Percentiles rank a stretch among this genome's conserved stretches.
phyloP scores from a whole-genome alignment of 148 eudicot genomes.

The Vaccinium macrocarpon region DNA sequence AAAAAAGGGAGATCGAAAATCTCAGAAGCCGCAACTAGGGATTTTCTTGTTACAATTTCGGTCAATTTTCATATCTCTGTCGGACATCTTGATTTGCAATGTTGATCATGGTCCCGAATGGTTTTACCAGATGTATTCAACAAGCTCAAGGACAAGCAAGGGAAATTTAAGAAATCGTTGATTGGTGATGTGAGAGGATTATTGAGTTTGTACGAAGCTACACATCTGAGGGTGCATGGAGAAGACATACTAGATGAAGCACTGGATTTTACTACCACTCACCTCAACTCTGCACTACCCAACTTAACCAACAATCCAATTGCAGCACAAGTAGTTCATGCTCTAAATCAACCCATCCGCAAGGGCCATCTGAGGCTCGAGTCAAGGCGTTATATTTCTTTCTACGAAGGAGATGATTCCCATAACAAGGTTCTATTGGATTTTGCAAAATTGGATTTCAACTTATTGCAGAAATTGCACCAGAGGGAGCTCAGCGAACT shows the following conservation, averaged over 20 bases:
- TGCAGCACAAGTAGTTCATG: constrained; percentile 35
- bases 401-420: constrained; percentile 35
- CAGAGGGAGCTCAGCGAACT: constrained; percentile 38
- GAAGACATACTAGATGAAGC: constrained; percentile 41
- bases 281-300: constrained; percentile 17
- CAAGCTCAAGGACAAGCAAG: constrained; percentile 5
- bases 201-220: constrained; percentile 18
- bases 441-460: constrained; percentile 55
- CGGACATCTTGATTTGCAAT: no score
- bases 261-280: constrained; percentile 20
- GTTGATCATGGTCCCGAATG: constrained; percentile 1
- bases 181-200: not conserved
- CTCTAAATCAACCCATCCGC: constrained; percentile 37
- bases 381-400: constrained; percentile 39
- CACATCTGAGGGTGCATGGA: constrained; percentile 33
- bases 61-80: not conserved
- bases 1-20: no score
- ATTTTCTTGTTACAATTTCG: not conserved
- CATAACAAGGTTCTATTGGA: constrained; percentile 34
- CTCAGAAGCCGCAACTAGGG: no score
- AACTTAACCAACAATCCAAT: constrained; percentile 16
- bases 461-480: constrained; percentile 42
- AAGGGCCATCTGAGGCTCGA: constrained; percentile 37
- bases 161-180: constrained; percentile 12
- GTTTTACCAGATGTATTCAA: constrained; percentile 18